phyloP scores from a whole-genome alignment of 2,329 filamentous ascomycete genomes.

The Alternaria infectoria region DNA sequence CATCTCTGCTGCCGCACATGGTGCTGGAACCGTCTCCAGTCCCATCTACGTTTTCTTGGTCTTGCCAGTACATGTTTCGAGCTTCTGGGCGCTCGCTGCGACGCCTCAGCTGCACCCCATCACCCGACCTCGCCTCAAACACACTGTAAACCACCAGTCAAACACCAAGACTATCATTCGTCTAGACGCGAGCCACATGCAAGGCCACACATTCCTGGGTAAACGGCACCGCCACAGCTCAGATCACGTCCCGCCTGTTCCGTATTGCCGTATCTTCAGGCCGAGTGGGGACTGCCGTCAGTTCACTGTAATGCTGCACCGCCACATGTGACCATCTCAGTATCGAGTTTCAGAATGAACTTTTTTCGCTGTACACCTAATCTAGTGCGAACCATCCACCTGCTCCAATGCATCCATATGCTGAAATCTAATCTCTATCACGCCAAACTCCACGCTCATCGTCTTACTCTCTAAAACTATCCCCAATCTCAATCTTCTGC shows the following conservation, averaged over 20 bases:
- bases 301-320: neutral
- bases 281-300: neutral
- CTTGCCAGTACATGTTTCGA: neutral
- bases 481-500: slow-evolving; percentile 29
- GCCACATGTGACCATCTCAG: neutral
- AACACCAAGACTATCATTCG: slow-evolving; percentile 7
- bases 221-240: slow-evolving; percentile 7
- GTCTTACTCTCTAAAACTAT: slow-evolving; percentile 23
- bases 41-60: neutral
- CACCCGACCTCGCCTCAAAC: slow-evolving; percentile 21
- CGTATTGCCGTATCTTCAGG: neutral
- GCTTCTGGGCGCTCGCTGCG: neutral
- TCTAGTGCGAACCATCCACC: neutral
- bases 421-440: slow-evolving; percentile 1
- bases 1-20: neutral
- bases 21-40: slow-evolving; percentile 4
- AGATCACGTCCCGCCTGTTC: neutral
- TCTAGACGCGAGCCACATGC: slow-evolving; percentile 3
- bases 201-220: neutral
- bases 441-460: neutral
- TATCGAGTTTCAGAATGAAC: neutral
- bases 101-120: neutral
- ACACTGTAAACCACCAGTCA: slow-evolving; percentile 24
- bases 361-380: neutral
- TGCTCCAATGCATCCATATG: neutral